These are phyloP conservation scores for Zychaea mexicana DNA, from an alignment of 371 early-diverging fungal genomes.

Conservation along the genomic window DNA sequence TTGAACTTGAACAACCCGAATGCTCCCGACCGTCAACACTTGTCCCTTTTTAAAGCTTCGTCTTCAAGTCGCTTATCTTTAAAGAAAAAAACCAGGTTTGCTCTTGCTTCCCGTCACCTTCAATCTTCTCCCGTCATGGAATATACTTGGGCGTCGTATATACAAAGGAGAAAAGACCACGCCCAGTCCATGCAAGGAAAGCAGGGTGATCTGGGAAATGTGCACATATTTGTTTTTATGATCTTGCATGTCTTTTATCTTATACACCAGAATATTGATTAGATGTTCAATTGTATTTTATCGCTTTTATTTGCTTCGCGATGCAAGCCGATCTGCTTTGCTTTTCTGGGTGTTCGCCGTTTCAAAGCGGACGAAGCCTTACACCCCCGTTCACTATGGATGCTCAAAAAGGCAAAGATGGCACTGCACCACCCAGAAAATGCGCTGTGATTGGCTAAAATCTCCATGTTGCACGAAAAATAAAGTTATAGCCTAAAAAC, in stretches of 20 bases:
- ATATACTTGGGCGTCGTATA: too few relatives aligned
- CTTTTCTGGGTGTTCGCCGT: background rate
- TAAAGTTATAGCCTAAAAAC: too few relatives aligned
- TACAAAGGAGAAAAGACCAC: background rate
- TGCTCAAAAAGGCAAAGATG: background rate
- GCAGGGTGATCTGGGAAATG: background rate
- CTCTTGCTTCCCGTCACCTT: too few relatives aligned
- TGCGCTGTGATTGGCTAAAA: too few relatives aligned
- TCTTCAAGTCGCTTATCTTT: background rate
- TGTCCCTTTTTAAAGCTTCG: background rate
- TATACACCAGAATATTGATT: background rate
- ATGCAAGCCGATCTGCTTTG: background rate
- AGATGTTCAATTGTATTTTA: background rate
- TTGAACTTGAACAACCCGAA: background rate
- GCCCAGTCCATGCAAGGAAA: background rate
- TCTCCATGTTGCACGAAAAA: too few relatives aligned
- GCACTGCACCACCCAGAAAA: too few relatives aligned
- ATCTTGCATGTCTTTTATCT: background rate
- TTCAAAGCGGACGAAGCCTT: too few relatives aligned
- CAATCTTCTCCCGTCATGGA: too few relatives aligned
- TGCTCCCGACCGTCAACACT: slow-evolving; percentile 5
- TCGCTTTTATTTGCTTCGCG: background rate
- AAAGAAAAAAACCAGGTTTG: background rate
- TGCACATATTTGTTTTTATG: background rate
- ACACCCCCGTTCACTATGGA: too few relatives aligned